phyloP scores from a whole-genome alignment of 768 basidiomycete species.

The Phanerochaete sordida region DNA sequence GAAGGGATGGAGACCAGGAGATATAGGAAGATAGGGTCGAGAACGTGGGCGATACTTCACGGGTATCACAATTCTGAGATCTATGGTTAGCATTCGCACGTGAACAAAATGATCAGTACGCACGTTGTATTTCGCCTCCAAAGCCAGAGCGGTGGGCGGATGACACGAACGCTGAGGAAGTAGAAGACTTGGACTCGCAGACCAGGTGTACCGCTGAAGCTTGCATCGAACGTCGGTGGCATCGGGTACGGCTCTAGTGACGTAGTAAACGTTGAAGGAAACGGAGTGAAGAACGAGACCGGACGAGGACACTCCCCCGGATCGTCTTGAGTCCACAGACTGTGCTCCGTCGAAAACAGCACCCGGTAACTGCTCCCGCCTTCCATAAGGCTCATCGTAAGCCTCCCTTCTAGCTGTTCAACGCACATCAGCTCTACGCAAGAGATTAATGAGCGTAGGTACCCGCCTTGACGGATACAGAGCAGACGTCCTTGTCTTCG shows the following conservation, averaged over 20 bases:
- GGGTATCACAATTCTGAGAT: constrained; percentile 39
- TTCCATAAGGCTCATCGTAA: constrained; percentile 13
- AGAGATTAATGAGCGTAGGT: not conserved
- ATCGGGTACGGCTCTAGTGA: constrained; percentile 31
- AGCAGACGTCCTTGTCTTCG: constrained; percentile 34
- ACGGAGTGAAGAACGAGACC: constrained; percentile 38
- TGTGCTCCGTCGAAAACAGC: constrained; percentile 11
- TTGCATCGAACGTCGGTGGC: constrained; percentile 46
- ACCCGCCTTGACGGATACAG: constrained; percentile 46
- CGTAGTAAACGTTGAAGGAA: constrained; percentile 47
- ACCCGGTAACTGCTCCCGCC: not conserved
- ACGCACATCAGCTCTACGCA: not conserved
- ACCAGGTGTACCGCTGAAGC: constrained; percentile 31
- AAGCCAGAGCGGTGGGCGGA: constrained; percentile 39
- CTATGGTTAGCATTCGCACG: not conserved
- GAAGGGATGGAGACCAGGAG: constrained; percentile 41
- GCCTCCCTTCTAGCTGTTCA: constrained; percentile 21
- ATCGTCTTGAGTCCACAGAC: constrained; percentile 15
- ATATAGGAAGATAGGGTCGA: constrained; percentile 52
- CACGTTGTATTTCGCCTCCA: constrained; percentile 47
- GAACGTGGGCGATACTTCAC: constrained; percentile 52
- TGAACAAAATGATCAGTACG: constrained; percentile 6
- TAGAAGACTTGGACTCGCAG: constrained; percentile 43
- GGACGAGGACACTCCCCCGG: constrained; percentile 29
- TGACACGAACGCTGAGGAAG: constrained; percentile 37